Percentiles rank a stretch among this genome's conserved stretches.
phyloP scores from a whole-genome alignment of 2,329 filamentous ascomycete genomes.

The Dothistroma pini region DNA sequence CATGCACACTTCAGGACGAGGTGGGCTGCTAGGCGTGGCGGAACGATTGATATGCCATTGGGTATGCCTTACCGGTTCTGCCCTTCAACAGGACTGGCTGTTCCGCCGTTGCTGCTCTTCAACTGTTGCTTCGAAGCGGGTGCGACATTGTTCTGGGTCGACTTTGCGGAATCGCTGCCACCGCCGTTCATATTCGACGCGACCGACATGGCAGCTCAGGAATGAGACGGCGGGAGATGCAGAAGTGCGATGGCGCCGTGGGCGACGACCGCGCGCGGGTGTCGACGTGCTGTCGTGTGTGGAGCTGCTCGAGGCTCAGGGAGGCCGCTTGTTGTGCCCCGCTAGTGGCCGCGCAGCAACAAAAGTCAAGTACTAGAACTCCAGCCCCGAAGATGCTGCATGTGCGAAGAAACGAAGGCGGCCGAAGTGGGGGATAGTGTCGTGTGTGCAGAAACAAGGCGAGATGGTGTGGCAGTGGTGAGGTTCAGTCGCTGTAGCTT shows the following conservation, averaged over 20 bases:
- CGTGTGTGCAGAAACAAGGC: neutral
- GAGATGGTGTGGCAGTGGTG: slow-evolving; percentile 2
- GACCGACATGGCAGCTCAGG: slow-evolving; percentile 27
- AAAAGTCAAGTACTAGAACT: neutral
- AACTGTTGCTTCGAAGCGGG: slow-evolving; percentile 39
- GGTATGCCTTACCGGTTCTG: slow-evolving; percentile 50
- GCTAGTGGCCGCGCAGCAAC: neutral
- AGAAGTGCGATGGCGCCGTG: neutral
- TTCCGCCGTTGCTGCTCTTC: slow-evolving; percentile 51
- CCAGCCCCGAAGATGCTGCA: neutral
- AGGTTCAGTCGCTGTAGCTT: neutral
- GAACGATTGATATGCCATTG: slow-evolving; percentile 11
- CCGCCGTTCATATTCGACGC: slow-evolving; percentile 29
- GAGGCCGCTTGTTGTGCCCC: neutral
- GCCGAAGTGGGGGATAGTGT: neutral
- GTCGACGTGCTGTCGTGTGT: slow-evolving; percentile 2
- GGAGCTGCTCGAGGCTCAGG: slow-evolving; percentile 3
- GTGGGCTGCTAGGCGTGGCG: neutral
- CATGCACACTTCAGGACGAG: neutral
- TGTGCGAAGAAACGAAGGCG: slow-evolving; percentile 1
- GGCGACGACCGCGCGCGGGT: slow-evolving; percentile 4
- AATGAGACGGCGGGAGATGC: slow-evolving; percentile 15
- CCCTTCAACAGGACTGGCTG: slow-evolving; percentile 51
- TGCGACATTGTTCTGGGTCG: slow-evolving; percentile 7
- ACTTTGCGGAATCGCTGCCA: slow-evolving; percentile 17